Percentiles rank a stretch among this genome's conserved stretches.
These are phyloP conservation scores for barrel medic (Medicago truncatula) DNA, from an alignment of 306 rosid genomes.

Conservation along the genomic window DNA sequence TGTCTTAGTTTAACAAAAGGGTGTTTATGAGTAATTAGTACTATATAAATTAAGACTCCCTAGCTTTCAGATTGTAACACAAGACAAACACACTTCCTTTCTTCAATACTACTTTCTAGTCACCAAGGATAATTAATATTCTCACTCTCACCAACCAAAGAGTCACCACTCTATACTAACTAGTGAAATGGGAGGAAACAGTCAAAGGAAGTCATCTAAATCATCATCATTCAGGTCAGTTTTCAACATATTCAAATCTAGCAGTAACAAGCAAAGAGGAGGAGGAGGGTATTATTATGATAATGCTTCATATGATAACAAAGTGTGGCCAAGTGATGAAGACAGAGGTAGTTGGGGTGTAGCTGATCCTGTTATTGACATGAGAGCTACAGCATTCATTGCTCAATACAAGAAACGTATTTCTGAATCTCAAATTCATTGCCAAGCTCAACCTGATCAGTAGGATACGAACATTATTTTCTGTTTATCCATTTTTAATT, in stretches of 20 bases:
- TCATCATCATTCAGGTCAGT: slow-evolving; percentile 52
- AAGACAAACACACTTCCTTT: slow-evolving; percentile 38
- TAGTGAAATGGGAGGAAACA: slow-evolving; percentile 54
- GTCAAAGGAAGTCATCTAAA: slow-evolving; percentile 61
- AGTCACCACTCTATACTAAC: slow-evolving; percentile 20
- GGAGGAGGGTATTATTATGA: background rate
- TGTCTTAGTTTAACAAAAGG: slow-evolving; percentile 21
- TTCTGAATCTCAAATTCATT: background rate
- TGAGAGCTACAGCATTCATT: slow-evolving; percentile 50
- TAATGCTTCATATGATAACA: slow-evolving; percentile 29
- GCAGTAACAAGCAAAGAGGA: slow-evolving; percentile 38
- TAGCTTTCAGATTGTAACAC: slow-evolving; percentile 26
- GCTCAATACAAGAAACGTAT: slow-evolving; percentile 9
- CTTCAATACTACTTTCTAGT: background rate
- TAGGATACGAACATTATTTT: background rate
- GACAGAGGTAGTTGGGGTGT: slow-evolving; percentile 63
- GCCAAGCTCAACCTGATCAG: slow-evolving; percentile 29
- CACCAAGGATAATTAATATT: background rate
- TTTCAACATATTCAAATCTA: slow-evolving; percentile 62
- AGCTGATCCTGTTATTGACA: slow-evolving; percentile 71
- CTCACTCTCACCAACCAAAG: too few species aligned
- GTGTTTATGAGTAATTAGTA: background rate
- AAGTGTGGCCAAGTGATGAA: slow-evolving; percentile 74
- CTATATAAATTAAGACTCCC: slow-evolving; percentile 58
- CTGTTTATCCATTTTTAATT: slow-evolving; percentile 1